Percentiles rank a stretch among this genome's conserved stretches.
phyloP scores from a whole-genome alignment of 2,329 filamentous ascomycete genomes.

The Cercospora zeae-maydis region DNA sequence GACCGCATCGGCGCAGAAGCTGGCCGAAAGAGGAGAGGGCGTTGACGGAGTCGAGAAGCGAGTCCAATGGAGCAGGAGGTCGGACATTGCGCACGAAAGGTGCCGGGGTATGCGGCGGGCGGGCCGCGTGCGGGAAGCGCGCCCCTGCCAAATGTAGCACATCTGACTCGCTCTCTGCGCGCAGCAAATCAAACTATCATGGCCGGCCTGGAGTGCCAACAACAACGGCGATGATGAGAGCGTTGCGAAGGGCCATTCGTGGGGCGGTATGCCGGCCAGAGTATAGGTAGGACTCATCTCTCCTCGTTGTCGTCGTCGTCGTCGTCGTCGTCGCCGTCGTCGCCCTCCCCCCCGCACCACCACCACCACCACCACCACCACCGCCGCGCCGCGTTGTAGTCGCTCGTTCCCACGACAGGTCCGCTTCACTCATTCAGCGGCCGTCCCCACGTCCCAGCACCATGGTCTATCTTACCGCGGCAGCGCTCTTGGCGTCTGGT shows the following conservation, averaged over 20 bases:
- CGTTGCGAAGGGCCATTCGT: background rate
- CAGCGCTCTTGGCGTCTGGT: constrained; percentile 20
- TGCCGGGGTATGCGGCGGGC: background rate
- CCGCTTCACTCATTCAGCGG: constrained; percentile 31
- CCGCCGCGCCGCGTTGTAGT: constrained; percentile 10
- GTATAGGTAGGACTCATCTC: constrained; percentile 16
- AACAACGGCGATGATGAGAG: constrained; percentile 5
- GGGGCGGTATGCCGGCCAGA: constrained; percentile 12
- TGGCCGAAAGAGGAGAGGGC: background rate
- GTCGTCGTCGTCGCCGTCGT: too few relatives aligned
- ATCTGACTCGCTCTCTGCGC: background rate
- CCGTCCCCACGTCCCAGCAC: constrained; percentile 19
- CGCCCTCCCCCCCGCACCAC: too few relatives aligned
- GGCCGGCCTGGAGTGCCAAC: constrained; percentile 7
- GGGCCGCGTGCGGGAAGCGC: background rate
- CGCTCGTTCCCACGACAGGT: constrained; percentile 21
- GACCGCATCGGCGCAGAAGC: background rate
- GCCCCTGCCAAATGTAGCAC: constrained; percentile 7
- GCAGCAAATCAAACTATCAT: constrained; percentile 16
- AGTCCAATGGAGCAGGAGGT: constrained; percentile 7
- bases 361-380: too few relatives aligned
- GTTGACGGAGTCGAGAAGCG: background rate
- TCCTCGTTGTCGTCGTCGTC: background rate
- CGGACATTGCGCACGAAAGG: constrained; percentile 3
- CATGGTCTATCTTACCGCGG: constrained; percentile 20